These are phyloP conservation scores for Lentinula edodes DNA, from an alignment of 768 basidiomycete species.

Conservation along the genomic window DNA sequence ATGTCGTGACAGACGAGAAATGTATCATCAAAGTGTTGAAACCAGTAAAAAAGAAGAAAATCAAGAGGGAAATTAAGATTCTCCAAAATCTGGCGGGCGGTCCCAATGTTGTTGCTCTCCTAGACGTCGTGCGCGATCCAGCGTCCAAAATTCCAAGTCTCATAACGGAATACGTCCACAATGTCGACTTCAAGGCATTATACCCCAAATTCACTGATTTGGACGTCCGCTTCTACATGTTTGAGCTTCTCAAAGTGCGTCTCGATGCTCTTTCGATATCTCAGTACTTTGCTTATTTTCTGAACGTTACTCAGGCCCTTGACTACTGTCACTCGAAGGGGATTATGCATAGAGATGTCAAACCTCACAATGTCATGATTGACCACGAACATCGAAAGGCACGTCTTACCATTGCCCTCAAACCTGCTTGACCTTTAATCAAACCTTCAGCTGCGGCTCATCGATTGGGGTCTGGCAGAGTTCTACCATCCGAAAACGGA, in stretches of 20 bases:
- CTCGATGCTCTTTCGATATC: background rate
- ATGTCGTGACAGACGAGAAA: slow-evolving; percentile 86
- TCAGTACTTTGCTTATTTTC: slow-evolving; percentile 11
- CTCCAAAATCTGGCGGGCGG: slow-evolving; percentile 94
- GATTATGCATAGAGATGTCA: slow-evolving; percentile 98
- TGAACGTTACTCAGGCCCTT: slow-evolving; percentile 54
- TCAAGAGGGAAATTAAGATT: slow-evolving; percentile 98
- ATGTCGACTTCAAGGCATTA: slow-evolving; percentile 94
- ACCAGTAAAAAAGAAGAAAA: slow-evolving; percentile 99
- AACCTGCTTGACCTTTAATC: slow-evolving; percentile 9
- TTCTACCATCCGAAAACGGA: slow-evolving; percentile 98
- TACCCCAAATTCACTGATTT: slow-evolving; percentile 95
- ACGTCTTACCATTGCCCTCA: slow-evolving; percentile 14
- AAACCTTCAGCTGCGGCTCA: slow-evolving; percentile 71
- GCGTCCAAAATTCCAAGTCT: slow-evolving; percentile 96
- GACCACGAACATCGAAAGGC: slow-evolving; percentile 96
- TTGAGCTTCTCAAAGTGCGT: slow-evolving; percentile 85
- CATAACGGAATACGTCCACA: slow-evolving; percentile 97
- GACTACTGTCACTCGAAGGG: slow-evolving; percentile 98
- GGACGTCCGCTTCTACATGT: slow-evolving; percentile 96
- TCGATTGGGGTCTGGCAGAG: slow-evolving; percentile 98
- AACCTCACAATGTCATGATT: slow-evolving; percentile 99
- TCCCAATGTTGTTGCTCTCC: slow-evolving; percentile 87
- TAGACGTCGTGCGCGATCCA: slow-evolving; percentile 95
- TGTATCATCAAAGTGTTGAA: slow-evolving; percentile 99